Evolutionary conservation across 352 stramenopile species (phyloP), one percentile per base, ranked within the genome.

Genomic region (Globisporangium heterothallicum): DNA sequence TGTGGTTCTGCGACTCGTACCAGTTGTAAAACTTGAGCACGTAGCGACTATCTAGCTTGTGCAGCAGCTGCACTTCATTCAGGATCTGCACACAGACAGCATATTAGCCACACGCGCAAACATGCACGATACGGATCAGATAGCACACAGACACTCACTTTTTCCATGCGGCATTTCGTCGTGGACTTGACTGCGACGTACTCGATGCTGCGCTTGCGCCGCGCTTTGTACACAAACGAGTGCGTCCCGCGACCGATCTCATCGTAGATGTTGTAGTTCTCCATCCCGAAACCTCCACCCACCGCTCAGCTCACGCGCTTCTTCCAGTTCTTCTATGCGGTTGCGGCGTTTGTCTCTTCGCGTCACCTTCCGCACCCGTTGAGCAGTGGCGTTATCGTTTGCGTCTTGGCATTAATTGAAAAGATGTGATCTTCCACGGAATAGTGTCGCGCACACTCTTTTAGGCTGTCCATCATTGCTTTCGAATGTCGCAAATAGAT

Each of bases 251-350:
- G 80, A 8, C 89, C 89, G 59, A 97, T 92, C 68, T 97, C 88
- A 62, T 97, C 84, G 60, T 96, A 96, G 51, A 97, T 96, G 67
- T 92, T 94, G 77, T 97, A 97, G 65, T 97, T 95, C 60, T 97
- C 88, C 89, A 97, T 97, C 9, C 8, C 3, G 30, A 14, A 2
- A 4, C n/a, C 30, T 9, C 3, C 4, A 25, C 6, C 7, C 18
- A 14, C 35, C 38, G 16, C 9, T 38, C 6, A 18, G n/a, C n/a
- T n/a, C n/a, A n/a, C n/a, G n/a, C n/a, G n/a, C n/a, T n/a, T n/a
- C n/a, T n/a, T n/a, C n/a, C n/a, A n/a, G n/a, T n/a, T n/a, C n/a
- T n/a, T n/a, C n/a, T n/a, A n/a, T n/a, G n/a, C n/a, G n/a, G n/a
- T n/a, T n/a, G n/a, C n/a, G n/a, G 13, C 13, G 10, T n/a, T 35